Evolutionary conservation across 305 asterid genomes (phyloP).

Genomic region (Salvia sclarea): DNA sequence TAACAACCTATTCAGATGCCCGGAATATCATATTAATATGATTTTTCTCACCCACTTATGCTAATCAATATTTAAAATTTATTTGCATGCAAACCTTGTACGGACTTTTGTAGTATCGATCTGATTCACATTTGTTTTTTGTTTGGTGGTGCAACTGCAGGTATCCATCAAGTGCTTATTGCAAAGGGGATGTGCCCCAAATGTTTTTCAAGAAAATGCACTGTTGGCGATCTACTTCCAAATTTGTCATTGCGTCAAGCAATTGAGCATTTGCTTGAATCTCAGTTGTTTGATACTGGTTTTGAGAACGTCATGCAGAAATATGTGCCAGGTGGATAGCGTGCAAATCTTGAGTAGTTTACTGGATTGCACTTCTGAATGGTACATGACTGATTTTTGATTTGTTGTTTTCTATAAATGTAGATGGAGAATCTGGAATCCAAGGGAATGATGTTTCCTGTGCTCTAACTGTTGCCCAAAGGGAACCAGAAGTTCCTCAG

Average conservation of each 20-base stretch:
- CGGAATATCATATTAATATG: not conserved
- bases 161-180: conserved; percentile 62
- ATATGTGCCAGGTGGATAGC: conserved; percentile 69
- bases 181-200: conserved; percentile 76
- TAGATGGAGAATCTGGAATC: conserved; percentile 95
- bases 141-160: conserved; percentile 42
- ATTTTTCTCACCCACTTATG: not conserved
- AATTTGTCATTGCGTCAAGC: conserved; percentile 76
- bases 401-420: conserved; percentile 29
- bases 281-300: conserved; percentile 53
- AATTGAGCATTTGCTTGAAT: conserved; percentile 66
- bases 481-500: conserved; percentile 59
- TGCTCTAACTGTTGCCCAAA: conserved; percentile 49
- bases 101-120: conserved; percentile 1
- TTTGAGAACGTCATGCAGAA: conserved; percentile 49
- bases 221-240: conserved; percentile 67
- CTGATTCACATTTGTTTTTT: not conserved
- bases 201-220: conserved; percentile 67
- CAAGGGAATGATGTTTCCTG: conserved; percentile 57
- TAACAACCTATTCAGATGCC: conserved; percentile 24
- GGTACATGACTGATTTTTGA: not conserved
- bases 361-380: conserved; percentile 3
- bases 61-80: not conserved
- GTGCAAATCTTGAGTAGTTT: conserved; percentile 16
- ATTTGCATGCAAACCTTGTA: not conserved